phyloP scores from a whole-genome alignment of 148 eudicot species.

The Mesembryanthemum crystallinum region DNA sequence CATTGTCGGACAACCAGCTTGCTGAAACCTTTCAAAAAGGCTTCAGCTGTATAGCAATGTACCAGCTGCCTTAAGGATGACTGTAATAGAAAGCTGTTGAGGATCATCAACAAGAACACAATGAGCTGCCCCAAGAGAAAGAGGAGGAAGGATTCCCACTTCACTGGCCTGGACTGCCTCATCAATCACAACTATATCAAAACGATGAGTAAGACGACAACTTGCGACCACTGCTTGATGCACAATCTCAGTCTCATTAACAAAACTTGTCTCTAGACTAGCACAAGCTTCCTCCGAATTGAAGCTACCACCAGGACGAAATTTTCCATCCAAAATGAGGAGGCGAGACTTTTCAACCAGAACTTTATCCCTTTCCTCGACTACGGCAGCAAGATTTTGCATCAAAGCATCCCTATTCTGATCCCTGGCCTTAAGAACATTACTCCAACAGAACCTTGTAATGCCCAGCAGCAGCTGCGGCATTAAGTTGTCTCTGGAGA shows the following conservation, averaged over 20 bases:
- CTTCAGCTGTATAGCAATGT: conserved; percentile 92
- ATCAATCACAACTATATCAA: conserved; percentile 99
- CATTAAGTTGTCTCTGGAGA: conserved; percentile 80
- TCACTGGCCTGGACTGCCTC: conserved; percentile 99
- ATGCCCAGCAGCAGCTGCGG: conserved; percentile 77
- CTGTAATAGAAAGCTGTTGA: conserved; percentile 98
- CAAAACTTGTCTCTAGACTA: conserved; percentile 95
- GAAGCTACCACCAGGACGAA: conserved; percentile 63
- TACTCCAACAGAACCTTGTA: conserved; percentile 94
- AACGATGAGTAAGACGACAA: conserved; percentile 91
- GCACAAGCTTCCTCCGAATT: conserved; percentile 97
- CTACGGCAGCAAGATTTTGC: conserved; percentile 91
- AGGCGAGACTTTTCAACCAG: conserved; percentile 94
- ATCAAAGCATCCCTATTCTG: conserved; percentile 79
- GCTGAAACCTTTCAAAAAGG: conserved; percentile 98
- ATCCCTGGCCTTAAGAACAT: conserved; percentile 88
- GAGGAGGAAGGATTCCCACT: conserved; percentile 92
- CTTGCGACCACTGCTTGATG: conserved; percentile 97
- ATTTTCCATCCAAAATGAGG: conserved; percentile 69
- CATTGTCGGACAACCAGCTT: conserved; percentile 98
- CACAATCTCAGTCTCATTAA: conserved; percentile 96
- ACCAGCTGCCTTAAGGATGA: conserved; percentile 97
- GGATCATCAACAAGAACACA: conserved; percentile 99
- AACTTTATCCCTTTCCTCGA: conserved; percentile 83
- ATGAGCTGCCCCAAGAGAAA: conserved; percentile 94